Evolutionary conservation across 176 grass and related monocot species (phyloP), one percentile per base, ranked within the genome.

Genomic region (Triticum urartu): DNA sequence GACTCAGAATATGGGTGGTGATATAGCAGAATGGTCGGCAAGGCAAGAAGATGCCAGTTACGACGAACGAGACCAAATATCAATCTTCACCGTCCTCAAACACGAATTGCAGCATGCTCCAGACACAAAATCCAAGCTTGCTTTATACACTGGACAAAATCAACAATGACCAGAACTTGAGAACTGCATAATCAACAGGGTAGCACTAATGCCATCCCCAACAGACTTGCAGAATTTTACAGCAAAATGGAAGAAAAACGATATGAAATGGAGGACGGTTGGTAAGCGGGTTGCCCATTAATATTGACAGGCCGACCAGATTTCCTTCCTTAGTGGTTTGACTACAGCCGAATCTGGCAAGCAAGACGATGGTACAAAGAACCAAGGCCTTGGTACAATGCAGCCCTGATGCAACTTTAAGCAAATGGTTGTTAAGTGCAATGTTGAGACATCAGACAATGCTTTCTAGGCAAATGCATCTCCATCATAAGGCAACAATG

Each of bases 31-130:
- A 87, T 95, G 87, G 95, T 93, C 95, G 95, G 72, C 93, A 95
- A 95, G 91, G 95, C 95, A 87, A 58, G 58, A 43, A 79, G 17
- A 84, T 86, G 89, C 93, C 95, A 87, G 3, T 95, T 98, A 95
- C 93, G 93, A 93, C 93, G 95, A 98, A 95, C 95, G 91, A 98
- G 93, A 93, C 95, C 95, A 72, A 72, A 62, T 84, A 68, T 63
- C 11, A 22, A 80, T 97, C 88, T 9, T 94, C 92, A 91, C 72
- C 42, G 88, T 87, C 88, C 85, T 66, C 62, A 34, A 66, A 3
- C 7, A 43, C 42, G 3, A 58, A 58, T 20, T 20, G 52, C 17
- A 20, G 17, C 52, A 58, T 58, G 52, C 17, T 58, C 15, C 5
- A 58, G 52, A 58, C 52, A 58, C 52, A 59, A 59, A 59, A 59